Conservation (phyloP, 768 basidiomycete species). For the Phanerodontia chrysosporium region DNA sequence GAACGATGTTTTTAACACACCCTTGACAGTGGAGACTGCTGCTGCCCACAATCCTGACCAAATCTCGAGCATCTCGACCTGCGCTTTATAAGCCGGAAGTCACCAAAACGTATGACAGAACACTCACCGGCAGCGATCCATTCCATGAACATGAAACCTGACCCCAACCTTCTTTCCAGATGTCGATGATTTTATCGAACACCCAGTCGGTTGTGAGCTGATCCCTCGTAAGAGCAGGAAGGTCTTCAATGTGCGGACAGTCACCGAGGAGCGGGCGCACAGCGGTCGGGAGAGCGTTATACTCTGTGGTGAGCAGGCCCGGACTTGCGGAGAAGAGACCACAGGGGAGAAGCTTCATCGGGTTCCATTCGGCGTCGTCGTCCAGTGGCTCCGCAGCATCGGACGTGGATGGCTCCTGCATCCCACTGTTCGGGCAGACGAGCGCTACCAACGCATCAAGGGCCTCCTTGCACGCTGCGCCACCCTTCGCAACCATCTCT, state of each 20-base stretch:
- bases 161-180: constrained; percentile 49
- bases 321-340: constrained; percentile 54
- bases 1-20: constrained; percentile 27
- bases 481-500: constrained; percentile 53
- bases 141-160: constrained; percentile 43
- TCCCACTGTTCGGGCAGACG: not conserved
- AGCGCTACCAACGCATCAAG: constrained; percentile 42
- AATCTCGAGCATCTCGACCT: constrained; percentile 46
- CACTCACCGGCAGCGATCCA: constrained; percentile 46
- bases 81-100: not conserved
- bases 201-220: constrained; percentile 54
- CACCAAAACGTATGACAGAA: not conserved
- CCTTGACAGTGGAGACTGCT: constrained; percentile 42
- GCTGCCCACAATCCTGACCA: constrained; percentile 57
- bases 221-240: constrained; percentile 52
- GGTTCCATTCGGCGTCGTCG: constrained; percentile 38
- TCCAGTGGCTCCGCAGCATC: not conserved
- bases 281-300: constrained; percentile 37
- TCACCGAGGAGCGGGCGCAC: constrained; percentile 54
- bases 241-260: constrained; percentile 47
- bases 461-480: constrained; percentile 48
- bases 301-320: constrained; percentile 53
- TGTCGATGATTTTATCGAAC: constrained; percentile 44
- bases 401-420: not conserved
- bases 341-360: constrained; percentile 44